Evolutionary conservation across 2,329 filamentous ascomycete species (phyloP).

Genomic region (Cadophora gregata): DNA sequence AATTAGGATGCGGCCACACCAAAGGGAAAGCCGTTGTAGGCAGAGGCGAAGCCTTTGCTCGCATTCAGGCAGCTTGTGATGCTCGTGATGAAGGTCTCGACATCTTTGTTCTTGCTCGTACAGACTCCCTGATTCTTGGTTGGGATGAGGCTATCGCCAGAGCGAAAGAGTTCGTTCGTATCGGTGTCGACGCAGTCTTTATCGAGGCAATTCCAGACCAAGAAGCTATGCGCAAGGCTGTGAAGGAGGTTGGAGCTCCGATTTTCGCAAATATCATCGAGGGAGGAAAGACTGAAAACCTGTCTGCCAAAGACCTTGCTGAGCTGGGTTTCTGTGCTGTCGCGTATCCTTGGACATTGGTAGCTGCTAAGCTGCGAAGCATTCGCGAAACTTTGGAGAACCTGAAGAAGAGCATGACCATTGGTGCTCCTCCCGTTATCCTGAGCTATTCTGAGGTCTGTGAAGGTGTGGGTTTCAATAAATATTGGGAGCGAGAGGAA

Average conservation of each 20-base stretch:
- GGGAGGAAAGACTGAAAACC: constrained; percentile 49
- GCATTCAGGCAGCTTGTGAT: constrained; percentile 53
- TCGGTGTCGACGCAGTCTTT: constrained; percentile 54
- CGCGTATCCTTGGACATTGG: constrained; percentile 50
- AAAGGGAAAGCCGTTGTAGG: constrained; percentile 54
- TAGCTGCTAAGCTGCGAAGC: constrained; percentile 48
- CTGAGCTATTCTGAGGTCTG: constrained; percentile 52
- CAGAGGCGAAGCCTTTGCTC: constrained; percentile 51
- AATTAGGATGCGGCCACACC: constrained; percentile 52
- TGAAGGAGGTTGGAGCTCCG: constrained; percentile 45
- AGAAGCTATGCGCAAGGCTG: constrained; percentile 49
- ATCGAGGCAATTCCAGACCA: constrained; percentile 52
- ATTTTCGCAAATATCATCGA: constrained; percentile 53
- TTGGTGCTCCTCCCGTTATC: constrained; percentile 51
- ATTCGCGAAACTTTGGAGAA: constrained; percentile 46
- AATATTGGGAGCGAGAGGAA: constrained; percentile 47
- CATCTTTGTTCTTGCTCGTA: constrained; percentile 54
- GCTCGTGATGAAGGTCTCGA: constrained; percentile 52
- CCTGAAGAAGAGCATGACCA: constrained; percentile 51
- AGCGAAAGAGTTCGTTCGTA: constrained; percentile 49
- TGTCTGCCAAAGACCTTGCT: constrained; percentile 48
- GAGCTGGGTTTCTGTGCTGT: constrained; percentile 47
- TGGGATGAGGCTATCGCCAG: constrained; percentile 53
- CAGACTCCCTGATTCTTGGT: constrained; percentile 50
- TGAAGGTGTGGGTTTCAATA: constrained; percentile 52